Evolutionary conservation across 2,329 filamentous ascomycete species (phyloP).

Genomic region (Thelonectria olida): DNA sequence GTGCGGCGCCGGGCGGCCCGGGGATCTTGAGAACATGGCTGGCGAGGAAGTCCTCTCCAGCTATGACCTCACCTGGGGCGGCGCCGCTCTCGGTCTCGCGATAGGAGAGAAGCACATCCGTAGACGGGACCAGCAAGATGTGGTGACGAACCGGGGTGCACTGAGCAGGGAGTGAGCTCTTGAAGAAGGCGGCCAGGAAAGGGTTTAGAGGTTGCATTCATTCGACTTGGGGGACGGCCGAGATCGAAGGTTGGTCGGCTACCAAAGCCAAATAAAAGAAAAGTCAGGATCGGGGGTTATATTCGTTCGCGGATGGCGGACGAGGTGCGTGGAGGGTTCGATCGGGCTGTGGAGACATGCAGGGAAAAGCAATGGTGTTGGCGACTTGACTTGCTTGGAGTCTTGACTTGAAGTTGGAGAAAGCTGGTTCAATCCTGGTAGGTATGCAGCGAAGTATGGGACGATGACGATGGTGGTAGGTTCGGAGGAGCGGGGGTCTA

Average conservation of each 20-base stretch:
- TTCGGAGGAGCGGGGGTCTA: constrained; percentile 24
- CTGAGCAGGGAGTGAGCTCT: constrained; percentile 90
- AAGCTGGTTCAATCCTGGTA: constrained; percentile 29
- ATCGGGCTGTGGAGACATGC: constrained; percentile 37
- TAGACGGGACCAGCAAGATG: constrained; percentile 91
- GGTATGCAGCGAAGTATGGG: constrained; percentile 35
- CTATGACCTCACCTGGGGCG: constrained; percentile 80
- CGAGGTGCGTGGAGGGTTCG: constrained; percentile 25
- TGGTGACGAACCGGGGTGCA: constrained; percentile 92
- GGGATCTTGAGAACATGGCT: constrained; percentile 96
- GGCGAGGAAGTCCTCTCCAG: constrained; percentile 92
- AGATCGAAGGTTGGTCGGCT: constrained; percentile 41
- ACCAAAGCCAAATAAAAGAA: constrained; percentile 34
- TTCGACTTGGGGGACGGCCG: constrained; percentile 45
- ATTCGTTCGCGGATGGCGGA: constrained; percentile 21
- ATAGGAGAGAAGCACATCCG: constrained; percentile 87
- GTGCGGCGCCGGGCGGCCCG: constrained; percentile 56
- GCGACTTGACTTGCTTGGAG: constrained; percentile 9
- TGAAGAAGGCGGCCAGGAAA: constrained; percentile 98
- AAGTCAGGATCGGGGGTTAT: constrained; percentile 26
- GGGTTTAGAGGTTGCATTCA: constrained; percentile 98
- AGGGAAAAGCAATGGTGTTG: constrained; percentile 22
- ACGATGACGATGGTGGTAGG: constrained; percentile 30
- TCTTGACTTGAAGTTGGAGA: constrained; percentile 3
- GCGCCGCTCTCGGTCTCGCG: constrained; percentile 87